phyloP scores from a whole-genome alignment of 2,329 filamentous ascomycete genomes.

The Ophiostoma populinum region DNA sequence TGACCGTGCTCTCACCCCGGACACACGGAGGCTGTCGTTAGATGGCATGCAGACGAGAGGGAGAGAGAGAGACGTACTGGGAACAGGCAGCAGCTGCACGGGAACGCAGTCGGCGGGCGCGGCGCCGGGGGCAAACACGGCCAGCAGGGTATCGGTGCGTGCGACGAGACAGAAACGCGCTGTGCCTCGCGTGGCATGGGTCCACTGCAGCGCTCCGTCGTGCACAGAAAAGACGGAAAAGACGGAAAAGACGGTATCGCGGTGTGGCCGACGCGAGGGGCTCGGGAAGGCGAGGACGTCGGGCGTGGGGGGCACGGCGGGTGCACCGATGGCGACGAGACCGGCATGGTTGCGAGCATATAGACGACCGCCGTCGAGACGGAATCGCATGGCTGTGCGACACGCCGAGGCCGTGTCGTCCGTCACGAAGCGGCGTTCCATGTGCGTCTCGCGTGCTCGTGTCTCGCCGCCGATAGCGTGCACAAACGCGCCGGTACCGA shows the following conservation, averaged over 20 bases:
- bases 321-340: not conserved
- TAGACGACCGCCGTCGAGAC: too few species aligned
- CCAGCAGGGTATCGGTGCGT: not conserved
- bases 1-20: too few species aligned
- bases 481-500: too few species aligned
- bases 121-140: not conserved
- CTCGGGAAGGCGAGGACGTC: not conserved
- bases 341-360: too few species aligned
- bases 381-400: too few species aligned
- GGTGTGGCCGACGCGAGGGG: not conserved
- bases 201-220: constrained; percentile 3
- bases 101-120: constrained; percentile 1
- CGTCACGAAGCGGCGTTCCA: too few species aligned
- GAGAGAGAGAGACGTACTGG: not conserved
- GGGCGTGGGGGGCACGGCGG: not conserved
- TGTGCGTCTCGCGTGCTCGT: too few species aligned
- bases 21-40: too few species aligned
- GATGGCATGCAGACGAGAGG: too few species aligned
- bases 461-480: too few species aligned
- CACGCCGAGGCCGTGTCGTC: too few species aligned
- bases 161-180: constrained; percentile 3
- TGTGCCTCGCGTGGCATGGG: not conserved
- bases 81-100: not conserved
- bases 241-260: constrained; percentile 1
- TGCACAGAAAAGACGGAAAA: too few species aligned